phyloP scores from a whole-genome alignment of 2,329 filamentous ascomycete species.

The Colletotrichum tofieldiae region DNA sequence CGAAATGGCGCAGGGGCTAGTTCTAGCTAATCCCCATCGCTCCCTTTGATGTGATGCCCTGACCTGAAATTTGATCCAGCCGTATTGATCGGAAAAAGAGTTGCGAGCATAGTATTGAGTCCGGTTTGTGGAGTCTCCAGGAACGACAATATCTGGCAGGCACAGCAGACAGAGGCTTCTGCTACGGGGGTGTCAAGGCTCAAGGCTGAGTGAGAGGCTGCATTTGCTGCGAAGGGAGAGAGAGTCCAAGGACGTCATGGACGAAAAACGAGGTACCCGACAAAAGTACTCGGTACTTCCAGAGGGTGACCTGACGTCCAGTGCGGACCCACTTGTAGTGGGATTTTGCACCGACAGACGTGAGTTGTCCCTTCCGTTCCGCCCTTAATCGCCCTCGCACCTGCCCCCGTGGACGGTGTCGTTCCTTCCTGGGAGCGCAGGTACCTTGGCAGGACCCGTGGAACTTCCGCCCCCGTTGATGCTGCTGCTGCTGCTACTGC shows the following conservation, averaged over 20 bases:
- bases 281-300: slow-evolving; percentile 19
- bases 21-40: background rate
- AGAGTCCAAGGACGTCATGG: slow-evolving; percentile 36
- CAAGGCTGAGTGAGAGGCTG: slow-evolving; percentile 10
- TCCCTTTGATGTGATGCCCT: slow-evolving; percentile 12
- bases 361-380: slow-evolving; percentile 44
- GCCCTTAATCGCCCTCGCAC: slow-evolving; percentile 40
- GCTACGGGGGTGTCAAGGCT: background rate
- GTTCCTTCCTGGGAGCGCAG: slow-evolving; percentile 7
- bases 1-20: slow-evolving; percentile 12
- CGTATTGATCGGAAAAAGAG: background rate
- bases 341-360: slow-evolving; percentile 45
- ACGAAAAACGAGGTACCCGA: background rate
- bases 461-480: slow-evolving; percentile 22
- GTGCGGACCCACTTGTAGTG: slow-evolving; percentile 44
- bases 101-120: slow-evolving; percentile 7
- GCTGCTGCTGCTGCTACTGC: background rate
- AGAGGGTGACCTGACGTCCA: slow-evolving; percentile 40
- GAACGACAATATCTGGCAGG: background rate
- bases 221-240: background rate
- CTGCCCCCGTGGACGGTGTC: slow-evolving; percentile 34
- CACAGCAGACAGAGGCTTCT: background rate
- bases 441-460: slow-evolving; percentile 31
- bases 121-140: background rate
- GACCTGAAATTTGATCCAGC: background rate